Evolutionary conservation across 2,329 filamentous ascomycete species (phyloP), one percentile per base, ranked within the genome.

Genomic region (Sclerotinia minor): DNA sequence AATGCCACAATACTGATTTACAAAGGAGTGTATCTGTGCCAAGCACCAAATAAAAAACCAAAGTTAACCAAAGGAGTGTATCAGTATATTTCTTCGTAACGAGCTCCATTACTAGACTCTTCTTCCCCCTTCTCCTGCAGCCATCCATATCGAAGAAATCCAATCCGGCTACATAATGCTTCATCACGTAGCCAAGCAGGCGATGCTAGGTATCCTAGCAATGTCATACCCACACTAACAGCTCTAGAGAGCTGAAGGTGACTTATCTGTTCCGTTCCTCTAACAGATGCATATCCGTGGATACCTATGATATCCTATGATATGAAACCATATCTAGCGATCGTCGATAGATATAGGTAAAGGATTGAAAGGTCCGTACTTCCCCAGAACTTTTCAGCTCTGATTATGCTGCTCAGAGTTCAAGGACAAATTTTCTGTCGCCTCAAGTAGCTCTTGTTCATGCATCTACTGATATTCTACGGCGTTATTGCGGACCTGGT

Each of bases 401-500:
- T 21, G 11, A 15, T 26, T 26, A 6, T 52, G 24, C 3, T 5
- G 5, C 11, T 26, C 24, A 5, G 49, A 26, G 6, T 6, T 52
- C 11, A 52, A 26, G 17, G 49, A 11, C 11, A 52, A 52, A 15
- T 52, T 52, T 6, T 52, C 24, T 9, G 15, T 52, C 17, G 24
- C 24, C n/a, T 26, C 3, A 29, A 52, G 17, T 5, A 52, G 17
- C 24, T 13, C 49, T 13, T 29, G 3, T 52, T 52, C n/a, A 5
- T 52, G 5, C 61, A 60, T 67, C 68, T 64, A 3, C 41, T 41
- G 38, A 41, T 41, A 5, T 41, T 3, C 13, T 41, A 13, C 38
- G 13, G 38, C 38, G 38, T 5, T 41, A 5, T 55, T 41, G 52
- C 66, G 68, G 60, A 58, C 58, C 24, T 8, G 55, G 65, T 71